phyloP scores from a whole-genome alignment of 768 basidiomycete genomes.

The Suillus tomentosus region DNA sequence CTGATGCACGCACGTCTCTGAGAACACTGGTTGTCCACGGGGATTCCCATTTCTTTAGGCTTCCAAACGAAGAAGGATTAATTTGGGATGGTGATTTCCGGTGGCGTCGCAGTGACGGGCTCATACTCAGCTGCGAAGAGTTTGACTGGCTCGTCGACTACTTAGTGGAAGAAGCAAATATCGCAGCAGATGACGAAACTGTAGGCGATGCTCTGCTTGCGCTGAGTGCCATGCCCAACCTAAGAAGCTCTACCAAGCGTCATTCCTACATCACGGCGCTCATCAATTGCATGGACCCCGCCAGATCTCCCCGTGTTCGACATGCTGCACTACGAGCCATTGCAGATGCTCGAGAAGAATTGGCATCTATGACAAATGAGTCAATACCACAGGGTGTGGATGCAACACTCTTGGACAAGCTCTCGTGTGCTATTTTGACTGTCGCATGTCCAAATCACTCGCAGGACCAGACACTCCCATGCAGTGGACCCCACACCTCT shows the following conservation, averaged over 20 bases:
- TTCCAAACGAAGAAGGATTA: neutral
- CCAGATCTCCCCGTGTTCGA: neutral
- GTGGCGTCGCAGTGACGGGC: neutral
- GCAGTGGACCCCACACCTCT: no score
- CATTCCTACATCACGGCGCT: neutral
- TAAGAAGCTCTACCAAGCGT: neutral
- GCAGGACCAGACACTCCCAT: no score
- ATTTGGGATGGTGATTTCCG: neutral
- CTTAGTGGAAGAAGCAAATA: neutral
- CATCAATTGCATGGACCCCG: neutral
- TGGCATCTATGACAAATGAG: neutral
- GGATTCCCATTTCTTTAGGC: neutral
- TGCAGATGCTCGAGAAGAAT: neutral
- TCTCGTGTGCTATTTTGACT: neutral
- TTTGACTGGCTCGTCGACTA: constrained; percentile 1
- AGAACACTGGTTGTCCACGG: neutral
- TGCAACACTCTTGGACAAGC: neutral
- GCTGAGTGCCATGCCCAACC: neutral
- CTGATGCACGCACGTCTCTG: neutral
- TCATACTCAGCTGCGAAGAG: neutral
- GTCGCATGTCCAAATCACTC: neutral
- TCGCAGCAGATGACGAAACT: neutral
- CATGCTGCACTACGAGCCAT: neutral
- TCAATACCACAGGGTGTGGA: neutral
- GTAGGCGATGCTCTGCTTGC: neutral